Evolutionary conservation across 2,329 filamentous ascomycete species (phyloP).

Genomic region (Phaeosphaeriaceae sp.): DNA sequence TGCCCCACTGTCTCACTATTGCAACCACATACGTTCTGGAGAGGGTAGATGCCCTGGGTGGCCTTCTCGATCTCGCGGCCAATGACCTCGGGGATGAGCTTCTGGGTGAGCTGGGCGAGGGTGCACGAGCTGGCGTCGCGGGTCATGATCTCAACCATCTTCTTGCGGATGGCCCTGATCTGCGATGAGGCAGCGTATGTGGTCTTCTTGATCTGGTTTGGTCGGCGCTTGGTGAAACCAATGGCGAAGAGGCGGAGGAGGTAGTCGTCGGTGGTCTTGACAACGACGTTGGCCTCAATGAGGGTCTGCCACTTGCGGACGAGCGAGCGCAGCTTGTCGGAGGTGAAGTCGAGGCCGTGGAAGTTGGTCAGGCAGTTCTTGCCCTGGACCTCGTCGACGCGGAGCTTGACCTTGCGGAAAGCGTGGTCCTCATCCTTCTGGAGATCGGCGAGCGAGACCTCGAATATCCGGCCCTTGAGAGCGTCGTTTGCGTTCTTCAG

Average conservation of each 20-base stretch:
- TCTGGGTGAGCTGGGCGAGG: constrained; percentile 93
- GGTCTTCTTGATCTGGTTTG: constrained; percentile 99
- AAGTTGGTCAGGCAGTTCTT: constrained; percentile 99
- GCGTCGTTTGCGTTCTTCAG: constrained; percentile 99
- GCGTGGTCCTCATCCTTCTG: constrained; percentile 99
- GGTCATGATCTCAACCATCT: constrained; percentile 99
- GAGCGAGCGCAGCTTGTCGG: constrained; percentile 98
- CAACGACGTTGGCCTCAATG: constrained; percentile 99
- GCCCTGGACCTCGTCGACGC: constrained; percentile 98
- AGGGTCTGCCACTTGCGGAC: constrained; percentile 99
- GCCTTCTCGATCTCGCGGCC: constrained; percentile 99
- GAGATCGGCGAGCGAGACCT: constrained; percentile 97
- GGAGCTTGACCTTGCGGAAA: constrained; percentile 99
- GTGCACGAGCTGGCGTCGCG: constrained; percentile 95
- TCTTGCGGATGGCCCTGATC: constrained; percentile 97
- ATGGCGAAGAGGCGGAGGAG: constrained; percentile 99
- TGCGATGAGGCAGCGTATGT: constrained; percentile 97
- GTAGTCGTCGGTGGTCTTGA: constrained; percentile 99
- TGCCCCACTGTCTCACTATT: constrained; percentile 16
- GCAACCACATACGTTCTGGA: constrained; percentile 81
- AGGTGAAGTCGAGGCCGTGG: constrained; percentile 99
- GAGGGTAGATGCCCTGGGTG: constrained; percentile 98
- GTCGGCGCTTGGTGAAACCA: constrained; percentile 98
- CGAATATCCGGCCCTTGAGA: constrained; percentile 97
- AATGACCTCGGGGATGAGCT: constrained; percentile 99